Base-by-base conservation (phyloP, 1,139 yeast species). In the Protomyces arabidopsidicola region DNA sequence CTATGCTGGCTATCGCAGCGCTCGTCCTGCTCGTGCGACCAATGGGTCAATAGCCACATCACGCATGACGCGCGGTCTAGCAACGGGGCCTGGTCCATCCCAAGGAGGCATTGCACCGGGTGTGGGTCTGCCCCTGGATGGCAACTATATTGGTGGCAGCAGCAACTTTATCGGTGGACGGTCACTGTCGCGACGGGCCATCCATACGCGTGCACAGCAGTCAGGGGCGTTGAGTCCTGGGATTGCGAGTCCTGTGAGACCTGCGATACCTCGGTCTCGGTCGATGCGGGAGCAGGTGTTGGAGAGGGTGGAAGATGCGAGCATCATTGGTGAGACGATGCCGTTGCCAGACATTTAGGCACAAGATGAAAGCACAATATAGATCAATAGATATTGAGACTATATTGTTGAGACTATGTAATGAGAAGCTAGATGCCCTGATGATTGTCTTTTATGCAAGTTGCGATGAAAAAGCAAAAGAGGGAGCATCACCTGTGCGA, bases 251-350 rank as follows among this genome's bases (percentile, higher is more conserved):
- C 34, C 42, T 8, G 20, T 16, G 10, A 4, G 38, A 12, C 55
- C 27, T 39, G 4, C 12, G n/a, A 34, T 31, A 18, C 10, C 16
- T 8, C 36, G 35, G 12, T 14, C 31, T 14, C 31, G 18, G 3
- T 50, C 53, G 31, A 14, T n/a, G 53, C 16, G 36, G 16, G 53
- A 24, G 16, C 31, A 18, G 8, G 51, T 22, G 10, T 36, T 45
- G 53, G 61, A 57, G 16, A 45, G 61, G 5, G 38, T 34, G 50
- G 61, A 57, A 50, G 61, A 57, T 36, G 61, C 61, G 31, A 57
- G 61, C 27, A 57, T 57, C 51, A 57, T 57, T 50, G 36, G 55
- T 16, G 61, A 57, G 16, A 42, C 48, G 24, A 42, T 42, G 48
- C 48, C 48, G 8, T 16, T 42, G 24, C 48, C 48, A 24, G 48